phyloP scores from a whole-genome alignment of 2,329 filamentous ascomycete genomes.

The Trichoderma aggressivum region DNA sequence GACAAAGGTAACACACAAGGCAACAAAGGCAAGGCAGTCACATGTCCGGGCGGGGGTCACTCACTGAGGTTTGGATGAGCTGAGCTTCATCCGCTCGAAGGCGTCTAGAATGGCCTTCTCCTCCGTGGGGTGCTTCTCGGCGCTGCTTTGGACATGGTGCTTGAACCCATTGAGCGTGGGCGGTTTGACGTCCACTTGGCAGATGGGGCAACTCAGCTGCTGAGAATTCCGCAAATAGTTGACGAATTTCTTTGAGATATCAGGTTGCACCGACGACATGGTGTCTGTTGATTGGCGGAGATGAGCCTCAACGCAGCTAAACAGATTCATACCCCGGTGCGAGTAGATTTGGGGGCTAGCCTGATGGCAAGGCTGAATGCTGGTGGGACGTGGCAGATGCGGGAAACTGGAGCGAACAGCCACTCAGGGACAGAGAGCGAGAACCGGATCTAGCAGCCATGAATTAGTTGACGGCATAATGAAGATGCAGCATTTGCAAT shows the following conservation, averaged over 20 bases:
- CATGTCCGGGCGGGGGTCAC: not conserved
- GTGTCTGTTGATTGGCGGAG: not conserved
- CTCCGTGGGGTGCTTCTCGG: constrained; percentile 22
- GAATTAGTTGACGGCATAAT: not conserved
- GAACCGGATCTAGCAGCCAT: not conserved
- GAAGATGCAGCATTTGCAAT: not conserved
- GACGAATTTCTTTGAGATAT: constrained; percentile 23
- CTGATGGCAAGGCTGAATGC: not conserved
- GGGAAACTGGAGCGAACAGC: not conserved
- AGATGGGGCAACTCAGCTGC: constrained; percentile 27
- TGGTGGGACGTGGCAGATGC: not conserved
- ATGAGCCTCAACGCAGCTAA: not conserved
- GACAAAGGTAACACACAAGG: not conserved
- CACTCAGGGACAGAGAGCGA: not conserved
- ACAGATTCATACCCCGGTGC: not conserved
- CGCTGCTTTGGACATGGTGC: constrained; percentile 25
- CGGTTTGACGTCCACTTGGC: constrained; percentile 25
- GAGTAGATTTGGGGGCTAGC: not conserved
- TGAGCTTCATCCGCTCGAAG: constrained; percentile 23
- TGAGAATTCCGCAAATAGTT: constrained; percentile 26
- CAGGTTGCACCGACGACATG: not conserved
- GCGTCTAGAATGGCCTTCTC: constrained; percentile 28
- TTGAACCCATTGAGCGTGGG: constrained; percentile 27
- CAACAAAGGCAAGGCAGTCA: not conserved
- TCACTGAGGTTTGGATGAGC: constrained; percentile 7